A percentile compares a stretch with the other conserved stretches of the same genome.
Conservation (phyloP, 768 basidiomycete species). For the Agaricus subrufescens region DNA sequence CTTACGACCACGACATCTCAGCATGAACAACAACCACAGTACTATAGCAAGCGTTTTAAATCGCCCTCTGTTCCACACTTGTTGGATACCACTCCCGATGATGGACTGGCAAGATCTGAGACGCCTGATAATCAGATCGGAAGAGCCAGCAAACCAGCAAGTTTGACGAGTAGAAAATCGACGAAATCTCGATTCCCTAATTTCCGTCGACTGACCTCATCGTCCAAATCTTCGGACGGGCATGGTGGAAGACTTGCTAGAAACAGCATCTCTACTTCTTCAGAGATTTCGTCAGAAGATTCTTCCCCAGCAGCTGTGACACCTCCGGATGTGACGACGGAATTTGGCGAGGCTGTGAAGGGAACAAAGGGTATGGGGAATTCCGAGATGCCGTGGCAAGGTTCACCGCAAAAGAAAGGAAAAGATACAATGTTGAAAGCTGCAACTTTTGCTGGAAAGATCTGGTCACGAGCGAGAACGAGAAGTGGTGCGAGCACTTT, state of each 20-base stretch:
- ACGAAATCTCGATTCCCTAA: slow-evolving; percentile 41
- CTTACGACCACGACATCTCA: neutral
- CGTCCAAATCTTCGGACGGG: slow-evolving; percentile 32
- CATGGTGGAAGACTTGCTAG: slow-evolving; percentile 28
- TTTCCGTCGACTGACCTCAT: slow-evolving; percentile 43
- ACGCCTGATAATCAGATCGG: slow-evolving; percentile 19
- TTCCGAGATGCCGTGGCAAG: slow-evolving; percentile 33
- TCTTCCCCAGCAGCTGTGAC: slow-evolving; percentile 53
- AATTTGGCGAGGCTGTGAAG: slow-evolving; percentile 24
- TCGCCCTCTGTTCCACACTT: slow-evolving; percentile 8
- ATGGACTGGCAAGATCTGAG: slow-evolving; percentile 9
- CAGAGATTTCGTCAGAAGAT: slow-evolving; percentile 66
- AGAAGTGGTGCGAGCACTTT: slow-evolving; percentile 45
- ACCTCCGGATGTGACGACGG: slow-evolving; percentile 22
- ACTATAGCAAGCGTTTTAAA: slow-evolving; percentile 6
- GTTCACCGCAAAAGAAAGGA: slow-evolving; percentile 37
- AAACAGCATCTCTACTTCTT: slow-evolving; percentile 54
- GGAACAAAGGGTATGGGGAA: slow-evolving; percentile 6
- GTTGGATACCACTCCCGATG: slow-evolving; percentile 1
- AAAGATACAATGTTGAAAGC: slow-evolving; percentile 37
- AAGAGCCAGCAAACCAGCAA: slow-evolving; percentile 40
- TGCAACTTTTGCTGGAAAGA: slow-evolving; percentile 56
- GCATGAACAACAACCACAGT: neutral
- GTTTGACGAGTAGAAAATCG: slow-evolving; percentile 35
- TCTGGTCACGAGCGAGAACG: slow-evolving; percentile 51